phyloP scores from a whole-genome alignment of 169 alveolate species.

The Theileria sp. region DNA sequence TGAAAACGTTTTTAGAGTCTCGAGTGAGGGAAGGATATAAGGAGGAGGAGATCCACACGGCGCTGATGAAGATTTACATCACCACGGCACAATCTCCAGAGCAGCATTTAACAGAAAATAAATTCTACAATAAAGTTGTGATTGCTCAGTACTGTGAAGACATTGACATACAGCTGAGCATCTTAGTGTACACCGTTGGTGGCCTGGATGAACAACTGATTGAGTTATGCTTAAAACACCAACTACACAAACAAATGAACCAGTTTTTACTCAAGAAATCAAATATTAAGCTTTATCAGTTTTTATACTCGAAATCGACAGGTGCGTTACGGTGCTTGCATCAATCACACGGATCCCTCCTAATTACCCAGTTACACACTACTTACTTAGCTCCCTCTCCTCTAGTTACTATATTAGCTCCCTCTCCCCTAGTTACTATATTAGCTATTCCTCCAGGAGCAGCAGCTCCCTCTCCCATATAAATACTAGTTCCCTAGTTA shows the following conservation, averaged over 20 bases:
- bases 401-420: conserved; percentile 13
- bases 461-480: too few species aligned
- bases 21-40: conserved; percentile 47
- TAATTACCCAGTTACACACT: neutral
- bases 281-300: neutral
- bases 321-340: neutral
- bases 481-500: too few species aligned
- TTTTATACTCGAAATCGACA: neutral
- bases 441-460: neutral
- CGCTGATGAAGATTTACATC: conserved; percentile 97
- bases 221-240: conserved; percentile 93
- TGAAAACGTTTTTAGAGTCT: conserved; percentile 40
- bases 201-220: conserved; percentile 97
- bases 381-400: neutral
- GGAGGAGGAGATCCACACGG: conserved; percentile 87
- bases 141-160: conserved; percentile 99
- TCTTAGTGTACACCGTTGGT: conserved; percentile 95
- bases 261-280: conserved; percentile 39
- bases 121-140: conserved; percentile 92
- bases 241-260: conserved; percentile 65
- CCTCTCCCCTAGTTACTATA: too few species aligned
- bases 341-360: too few species aligned
- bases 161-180: conserved; percentile 98
- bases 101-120: conserved; percentile 92
- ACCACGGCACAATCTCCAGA: conserved; percentile 96